Conservation (phyloP, 2,329 filamentous ascomycete genomes). For the Penicillium sp. region DNA sequence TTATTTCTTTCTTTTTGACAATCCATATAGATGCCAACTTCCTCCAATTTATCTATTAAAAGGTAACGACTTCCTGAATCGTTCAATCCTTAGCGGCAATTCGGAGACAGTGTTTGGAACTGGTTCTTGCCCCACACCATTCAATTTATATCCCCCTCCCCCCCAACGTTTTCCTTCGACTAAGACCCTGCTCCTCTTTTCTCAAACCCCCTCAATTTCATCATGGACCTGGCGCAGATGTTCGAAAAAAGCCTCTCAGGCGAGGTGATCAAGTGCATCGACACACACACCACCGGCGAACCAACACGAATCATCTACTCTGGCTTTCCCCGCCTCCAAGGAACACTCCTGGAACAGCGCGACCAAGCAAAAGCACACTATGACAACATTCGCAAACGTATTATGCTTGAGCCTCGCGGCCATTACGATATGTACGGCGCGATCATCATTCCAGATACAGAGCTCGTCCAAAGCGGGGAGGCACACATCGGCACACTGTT, state of each 20-base stretch:
- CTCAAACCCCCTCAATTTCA: not conserved
- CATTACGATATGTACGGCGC: conserved; percentile 56
- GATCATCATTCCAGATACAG: conserved; percentile 45
- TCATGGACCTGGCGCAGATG: not conserved
- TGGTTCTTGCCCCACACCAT: not conserved
- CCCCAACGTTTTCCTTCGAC: not conserved
- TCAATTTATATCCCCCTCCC: not conserved
- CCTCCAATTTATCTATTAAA: no score
- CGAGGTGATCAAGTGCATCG: conserved; percentile 8
- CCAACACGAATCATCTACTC: conserved; percentile 49
- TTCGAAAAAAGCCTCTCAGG: not conserved
- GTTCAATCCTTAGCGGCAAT: no score
- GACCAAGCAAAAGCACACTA: conserved; percentile 38
- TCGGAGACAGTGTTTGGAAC: no score
- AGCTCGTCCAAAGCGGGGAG: conserved; percentile 38
- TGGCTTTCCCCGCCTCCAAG: conserved; percentile 41
- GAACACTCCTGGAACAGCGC: conserved; percentile 45
- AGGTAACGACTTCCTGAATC: no score
- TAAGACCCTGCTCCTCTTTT: not conserved
- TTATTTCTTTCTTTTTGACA: no score
- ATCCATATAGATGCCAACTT: no score
- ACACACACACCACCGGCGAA: conserved; percentile 53
- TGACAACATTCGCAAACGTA: conserved; percentile 42
- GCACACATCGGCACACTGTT: conserved; percentile 53
- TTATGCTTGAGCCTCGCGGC: conserved; percentile 51